Percentiles rank a stretch among this genome's conserved stretches.
phyloP scores from a whole-genome alignment of 805 yeast genomes.

The Lipomyces kockii region DNA sequence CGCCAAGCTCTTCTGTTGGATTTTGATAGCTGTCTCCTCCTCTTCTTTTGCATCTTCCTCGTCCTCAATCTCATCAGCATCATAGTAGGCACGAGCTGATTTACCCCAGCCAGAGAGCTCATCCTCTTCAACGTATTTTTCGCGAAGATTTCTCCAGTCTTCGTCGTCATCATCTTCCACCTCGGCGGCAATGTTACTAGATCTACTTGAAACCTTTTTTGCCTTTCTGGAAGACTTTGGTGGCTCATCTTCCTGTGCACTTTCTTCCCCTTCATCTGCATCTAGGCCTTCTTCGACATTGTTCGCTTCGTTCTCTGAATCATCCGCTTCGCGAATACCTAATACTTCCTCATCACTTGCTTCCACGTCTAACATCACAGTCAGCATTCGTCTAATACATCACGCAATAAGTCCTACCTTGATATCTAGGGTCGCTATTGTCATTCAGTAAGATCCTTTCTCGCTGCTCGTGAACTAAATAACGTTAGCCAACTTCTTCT shows the following conservation, averaged over 20 bases:
- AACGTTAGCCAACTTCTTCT: background rate
- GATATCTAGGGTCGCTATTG: slow-evolving; percentile 29
- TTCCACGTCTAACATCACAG: slow-evolving; percentile 40
- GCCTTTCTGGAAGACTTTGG: slow-evolving; percentile 5
- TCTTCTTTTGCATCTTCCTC: slow-evolving; percentile 77
- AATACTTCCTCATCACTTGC: slow-evolving; percentile 65
- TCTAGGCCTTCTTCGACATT: slow-evolving; percentile 57
- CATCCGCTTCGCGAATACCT: slow-evolving; percentile 47
- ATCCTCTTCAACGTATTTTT: slow-evolving; percentile 24
- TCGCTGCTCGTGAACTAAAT: slow-evolving; percentile 42
- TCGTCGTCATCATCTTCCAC: slow-evolving; percentile 57
- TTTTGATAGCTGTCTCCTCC: slow-evolving; percentile 84
- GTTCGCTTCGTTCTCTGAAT: slow-evolving; percentile 49
- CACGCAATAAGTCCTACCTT: slow-evolving; percentile 23
- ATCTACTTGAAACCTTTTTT: background rate
- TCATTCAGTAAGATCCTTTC: slow-evolving; percentile 43
- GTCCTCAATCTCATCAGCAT: slow-evolving; percentile 55
- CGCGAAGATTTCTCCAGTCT: slow-evolving; percentile 52
- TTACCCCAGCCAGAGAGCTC: slow-evolving; percentile 51
- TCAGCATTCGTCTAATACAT: background rate
- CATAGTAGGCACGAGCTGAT: slow-evolving; percentile 43
- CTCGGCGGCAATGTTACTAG: slow-evolving; percentile 46
- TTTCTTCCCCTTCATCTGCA: slow-evolving; percentile 50
- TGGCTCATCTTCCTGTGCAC: slow-evolving; percentile 54
- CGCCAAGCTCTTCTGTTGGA: slow-evolving; percentile 78